phyloP scores from a whole-genome alignment of 495 filamentous ascomycete genomes.

The Annulohypoxylon nitens region DNA sequence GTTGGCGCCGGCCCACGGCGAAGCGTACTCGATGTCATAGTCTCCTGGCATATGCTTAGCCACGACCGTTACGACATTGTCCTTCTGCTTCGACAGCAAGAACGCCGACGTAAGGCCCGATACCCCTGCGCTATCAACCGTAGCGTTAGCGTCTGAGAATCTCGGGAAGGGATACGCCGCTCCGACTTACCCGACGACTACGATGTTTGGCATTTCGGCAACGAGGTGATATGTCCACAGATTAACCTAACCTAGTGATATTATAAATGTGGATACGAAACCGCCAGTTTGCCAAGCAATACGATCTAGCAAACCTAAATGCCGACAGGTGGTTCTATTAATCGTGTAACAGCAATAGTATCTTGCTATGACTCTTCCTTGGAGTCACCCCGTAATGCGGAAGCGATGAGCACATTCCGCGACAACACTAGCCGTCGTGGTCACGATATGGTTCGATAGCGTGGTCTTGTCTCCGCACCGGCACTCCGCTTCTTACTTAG shows the following conservation, averaged over 20 bases:
- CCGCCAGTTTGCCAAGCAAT: background rate
- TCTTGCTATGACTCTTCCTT: background rate
- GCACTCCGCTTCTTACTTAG: slow-evolving; percentile 35
- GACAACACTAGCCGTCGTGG: background rate
- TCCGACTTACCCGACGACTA: slow-evolving; percentile 71
- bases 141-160: slow-evolving; percentile 25
- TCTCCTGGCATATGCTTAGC: slow-evolving; percentile 99
- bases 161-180: slow-evolving; percentile 14
- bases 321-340: background rate
- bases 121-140: slow-evolving; percentile 80
- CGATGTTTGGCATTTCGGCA: slow-evolving; percentile 64
- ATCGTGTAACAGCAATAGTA: background rate
- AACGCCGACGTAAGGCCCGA: slow-evolving; percentile 93
- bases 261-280: background rate
- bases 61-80: slow-evolving; percentile 78
- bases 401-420: background rate
- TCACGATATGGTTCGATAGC: slow-evolving; percentile 36
- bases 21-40: slow-evolving; percentile 96
- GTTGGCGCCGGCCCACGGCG: slow-evolving; percentile 96
- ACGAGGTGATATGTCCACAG: background rate
- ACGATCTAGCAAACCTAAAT: background rate
- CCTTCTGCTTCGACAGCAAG: slow-evolving; percentile 77
- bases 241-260: background rate
- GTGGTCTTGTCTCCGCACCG: slow-evolving; percentile 35
- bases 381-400: background rate